Evolutionary conservation across 768 basidiomycete genomes (phyloP).

Genomic region (Panaeolus cyanescens): DNA sequence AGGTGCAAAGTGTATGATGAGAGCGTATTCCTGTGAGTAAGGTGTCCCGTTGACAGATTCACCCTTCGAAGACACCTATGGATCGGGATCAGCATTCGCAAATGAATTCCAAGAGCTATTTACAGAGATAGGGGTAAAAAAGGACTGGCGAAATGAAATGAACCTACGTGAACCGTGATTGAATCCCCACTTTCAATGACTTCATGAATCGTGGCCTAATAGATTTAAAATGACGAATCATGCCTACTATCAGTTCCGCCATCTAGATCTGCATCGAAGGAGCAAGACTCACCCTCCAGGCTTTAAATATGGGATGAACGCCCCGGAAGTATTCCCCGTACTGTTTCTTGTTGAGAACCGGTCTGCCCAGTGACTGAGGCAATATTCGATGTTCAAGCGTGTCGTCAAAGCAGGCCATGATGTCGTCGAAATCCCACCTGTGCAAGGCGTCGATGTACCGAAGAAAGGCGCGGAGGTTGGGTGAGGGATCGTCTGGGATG

Average conservation of each 20-base stretch:
- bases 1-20: constrained; percentile 23
- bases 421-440: constrained; percentile 27
- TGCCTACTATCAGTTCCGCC: neutral
- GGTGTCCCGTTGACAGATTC: constrained; percentile 23
- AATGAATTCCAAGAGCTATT: neutral
- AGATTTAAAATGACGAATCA: neutral
- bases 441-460: constrained; percentile 33
- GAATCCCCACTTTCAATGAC: constrained; percentile 17
- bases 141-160: neutral
- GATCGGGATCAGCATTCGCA: neutral
- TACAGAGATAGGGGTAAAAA: neutral
- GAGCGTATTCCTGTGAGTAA: constrained; percentile 22
- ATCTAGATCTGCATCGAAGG: neutral
- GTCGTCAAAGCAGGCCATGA: constrained; percentile 32
- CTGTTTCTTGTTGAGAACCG: constrained; percentile 34
- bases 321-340: constrained; percentile 32
- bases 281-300: constrained; percentile 26
- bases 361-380: constrained; percentile 33
- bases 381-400: constrained; percentile 36
- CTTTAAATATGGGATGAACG: constrained; percentile 26
- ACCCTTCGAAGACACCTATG: constrained; percentile 24
- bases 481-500: constrained; percentile 30
- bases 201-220: constrained; percentile 18
- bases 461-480: constrained; percentile 34
- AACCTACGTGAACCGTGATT: constrained; percentile 20